These are phyloP conservation scores for Candida coleopterorum DNA, from an alignment of 805 yeast genomes.

Conservation along the genomic window DNA sequence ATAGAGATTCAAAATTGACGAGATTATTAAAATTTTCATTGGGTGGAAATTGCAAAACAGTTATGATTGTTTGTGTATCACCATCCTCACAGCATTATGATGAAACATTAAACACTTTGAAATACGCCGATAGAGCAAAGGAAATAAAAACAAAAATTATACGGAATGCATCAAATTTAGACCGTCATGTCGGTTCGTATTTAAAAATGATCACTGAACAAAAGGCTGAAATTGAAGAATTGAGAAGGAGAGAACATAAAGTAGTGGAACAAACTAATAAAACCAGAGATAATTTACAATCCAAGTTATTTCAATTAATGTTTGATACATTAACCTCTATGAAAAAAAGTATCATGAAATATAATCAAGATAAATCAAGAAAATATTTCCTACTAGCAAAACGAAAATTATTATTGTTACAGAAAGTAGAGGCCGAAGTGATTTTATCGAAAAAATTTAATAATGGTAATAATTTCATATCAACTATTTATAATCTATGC, in stretches of 20 bases:
- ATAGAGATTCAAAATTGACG: conserved; percentile 86
- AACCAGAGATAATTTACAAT: conserved; percentile 29
- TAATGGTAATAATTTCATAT: conserved; percentile 7
- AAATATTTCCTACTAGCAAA: conserved; percentile 43
- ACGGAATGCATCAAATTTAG: conserved; percentile 69
- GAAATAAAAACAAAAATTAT: conserved; percentile 78
- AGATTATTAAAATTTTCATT: conserved; percentile 81
- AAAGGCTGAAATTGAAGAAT: conserved; percentile 64
- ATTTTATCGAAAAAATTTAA: conserved; percentile 14
- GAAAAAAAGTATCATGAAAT: conserved; percentile 35
- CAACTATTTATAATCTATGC: conserved; percentile 16
- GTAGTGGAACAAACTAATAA: conserved; percentile 36
- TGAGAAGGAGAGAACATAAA: conserved; percentile 49
- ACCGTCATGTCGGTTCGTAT: conserved; percentile 81
- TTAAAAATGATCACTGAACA: conserved; percentile 81
- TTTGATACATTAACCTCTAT: conserved; percentile 41
- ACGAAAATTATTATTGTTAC: conserved; percentile 40
- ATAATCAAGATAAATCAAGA: conserved; percentile 41
- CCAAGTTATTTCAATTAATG: conserved; percentile 35
- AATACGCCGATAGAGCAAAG: conserved; percentile 89
- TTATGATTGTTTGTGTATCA: conserved; percentile 91
- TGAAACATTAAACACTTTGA: conserved; percentile 85
- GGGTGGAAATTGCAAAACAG: conserved; percentile 93
- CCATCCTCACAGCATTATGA: conserved; percentile 87
- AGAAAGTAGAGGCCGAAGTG: conserved; percentile 34